Conservation (phyloP, 805 yeast species). For the Suhomyces prunicola region DNA sequence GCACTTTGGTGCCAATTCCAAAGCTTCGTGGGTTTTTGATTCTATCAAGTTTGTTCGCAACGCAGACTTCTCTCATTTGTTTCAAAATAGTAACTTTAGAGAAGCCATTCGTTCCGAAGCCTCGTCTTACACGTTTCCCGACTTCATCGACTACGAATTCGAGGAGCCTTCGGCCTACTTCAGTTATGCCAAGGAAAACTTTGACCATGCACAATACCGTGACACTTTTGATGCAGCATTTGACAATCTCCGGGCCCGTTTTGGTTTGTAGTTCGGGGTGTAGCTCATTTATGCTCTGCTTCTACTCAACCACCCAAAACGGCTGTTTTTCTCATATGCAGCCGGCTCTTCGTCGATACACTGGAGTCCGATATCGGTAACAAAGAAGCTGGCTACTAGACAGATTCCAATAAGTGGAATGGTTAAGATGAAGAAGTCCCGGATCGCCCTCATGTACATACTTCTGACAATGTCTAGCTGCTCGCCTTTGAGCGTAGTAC, state of each 20-base stretch:
- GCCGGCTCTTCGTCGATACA: slow-evolving; percentile 30
- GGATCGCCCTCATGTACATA: slow-evolving; percentile 32
- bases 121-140: neutral
- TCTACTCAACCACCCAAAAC: neutral
- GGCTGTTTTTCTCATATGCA: neutral
- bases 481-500: slow-evolving; percentile 11
- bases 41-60: neutral
- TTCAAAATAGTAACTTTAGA: neutral
- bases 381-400: slow-evolving; percentile 26
- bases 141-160: neutral
- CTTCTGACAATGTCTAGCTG: slow-evolving; percentile 21
- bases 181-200: slow-evolving; percentile 6
- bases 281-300: neutral
- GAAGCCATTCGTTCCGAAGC: neutral
- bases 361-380: slow-evolving; percentile 35
- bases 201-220: neutral
- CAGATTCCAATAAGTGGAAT: slow-evolving; percentile 35
- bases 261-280: neutral
- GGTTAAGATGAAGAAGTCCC: slow-evolving; percentile 31
- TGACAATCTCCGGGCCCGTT: neutral
- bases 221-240: neutral
- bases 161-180: slow-evolving; percentile 7
- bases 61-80: neutral
- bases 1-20: neutral
- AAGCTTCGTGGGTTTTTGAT: neutral